Percentiles rank a stretch among this genome's conserved stretches.
Evolutionary conservation across 371 early-diverging fungal genomes (phyloP).

Genomic region (Mortierella sp.): DNA sequence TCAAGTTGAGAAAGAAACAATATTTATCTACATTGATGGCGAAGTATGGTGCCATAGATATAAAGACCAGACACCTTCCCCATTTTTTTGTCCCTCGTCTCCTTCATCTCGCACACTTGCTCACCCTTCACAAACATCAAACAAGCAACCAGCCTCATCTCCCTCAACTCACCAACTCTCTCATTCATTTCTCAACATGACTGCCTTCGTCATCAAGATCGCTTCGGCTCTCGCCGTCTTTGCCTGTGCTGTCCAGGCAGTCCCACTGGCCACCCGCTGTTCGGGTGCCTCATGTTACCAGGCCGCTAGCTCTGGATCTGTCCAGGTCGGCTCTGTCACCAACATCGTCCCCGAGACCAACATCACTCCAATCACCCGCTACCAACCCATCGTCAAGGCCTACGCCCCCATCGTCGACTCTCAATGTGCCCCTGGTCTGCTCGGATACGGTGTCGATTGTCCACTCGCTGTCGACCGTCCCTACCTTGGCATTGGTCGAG

Average conservation of each 20-base stretch:
- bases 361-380: slow-evolving; percentile 47
- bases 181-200: background rate
- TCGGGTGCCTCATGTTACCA: slow-evolving; percentile 28
- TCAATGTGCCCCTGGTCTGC: background rate
- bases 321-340: slow-evolving; percentile 30
- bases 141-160: background rate
- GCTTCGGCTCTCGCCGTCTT: slow-evolving; percentile 15
- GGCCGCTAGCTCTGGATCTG: slow-evolving; percentile 20
- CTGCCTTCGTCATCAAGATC: slow-evolving; percentile 27
- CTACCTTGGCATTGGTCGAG: too few species aligned
- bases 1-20: background rate
- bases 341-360: slow-evolving; percentile 35
- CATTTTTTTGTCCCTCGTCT: background rate
- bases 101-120: background rate
- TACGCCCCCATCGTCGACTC: slow-evolving; percentile 40
- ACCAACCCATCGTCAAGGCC: slow-evolving; percentile 45
- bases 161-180: background rate
- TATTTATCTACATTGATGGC: background rate
- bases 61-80: background rate
- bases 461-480: too few species aligned
- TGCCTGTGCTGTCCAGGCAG: slow-evolving; percentile 25
- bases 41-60: background rate
- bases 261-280: slow-evolving; percentile 19
- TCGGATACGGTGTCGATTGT: background rate
- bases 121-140: background rate